Evolutionary conservation across 306 rosid species (phyloP).

Genomic region (Ochetophila trinervis): DNA sequence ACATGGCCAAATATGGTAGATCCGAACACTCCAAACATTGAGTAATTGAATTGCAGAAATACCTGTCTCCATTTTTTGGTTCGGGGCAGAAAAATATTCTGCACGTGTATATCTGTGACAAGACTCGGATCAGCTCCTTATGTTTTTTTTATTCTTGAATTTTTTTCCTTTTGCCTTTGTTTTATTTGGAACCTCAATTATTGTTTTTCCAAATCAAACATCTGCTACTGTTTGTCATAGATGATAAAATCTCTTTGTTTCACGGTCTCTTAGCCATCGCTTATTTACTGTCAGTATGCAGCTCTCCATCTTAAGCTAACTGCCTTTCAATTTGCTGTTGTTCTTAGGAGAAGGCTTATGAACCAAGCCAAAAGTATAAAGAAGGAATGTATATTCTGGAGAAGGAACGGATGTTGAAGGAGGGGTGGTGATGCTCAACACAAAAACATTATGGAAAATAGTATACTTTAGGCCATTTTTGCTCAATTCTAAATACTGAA

Average conservation of each 20-base stretch:
- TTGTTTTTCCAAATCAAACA: neutral
- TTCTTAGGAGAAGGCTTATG: constrained; percentile 37
- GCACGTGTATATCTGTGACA: no score
- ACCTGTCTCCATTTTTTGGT: neutral
- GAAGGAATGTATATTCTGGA: constrained; percentile 40
- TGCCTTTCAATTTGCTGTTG: neutral
- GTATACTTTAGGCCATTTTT: constrained; percentile 4
- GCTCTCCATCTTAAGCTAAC: constrained; percentile 6
- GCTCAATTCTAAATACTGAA: neutral
- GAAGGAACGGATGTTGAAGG: constrained; percentile 33
- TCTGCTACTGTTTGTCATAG: neutral
- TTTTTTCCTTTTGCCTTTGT: neutral
- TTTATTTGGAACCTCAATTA: neutral
- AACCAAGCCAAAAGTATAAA: constrained; percentile 30
- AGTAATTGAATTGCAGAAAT: neutral
- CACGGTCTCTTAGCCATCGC: neutral
- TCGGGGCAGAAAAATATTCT: neutral
- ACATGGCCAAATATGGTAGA: neutral
- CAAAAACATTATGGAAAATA: neutral
- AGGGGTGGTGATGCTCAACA: constrained; percentile 22
- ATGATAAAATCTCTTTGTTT: neutral
- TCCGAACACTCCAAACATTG: neutral
- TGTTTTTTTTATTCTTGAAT: neutral
- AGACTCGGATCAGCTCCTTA: neutral
- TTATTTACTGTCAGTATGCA: neutral